Conservation (phyloP, 2,329 filamentous ascomycete genomes). For the Scopulariopsis brevicaulis region DNA sequence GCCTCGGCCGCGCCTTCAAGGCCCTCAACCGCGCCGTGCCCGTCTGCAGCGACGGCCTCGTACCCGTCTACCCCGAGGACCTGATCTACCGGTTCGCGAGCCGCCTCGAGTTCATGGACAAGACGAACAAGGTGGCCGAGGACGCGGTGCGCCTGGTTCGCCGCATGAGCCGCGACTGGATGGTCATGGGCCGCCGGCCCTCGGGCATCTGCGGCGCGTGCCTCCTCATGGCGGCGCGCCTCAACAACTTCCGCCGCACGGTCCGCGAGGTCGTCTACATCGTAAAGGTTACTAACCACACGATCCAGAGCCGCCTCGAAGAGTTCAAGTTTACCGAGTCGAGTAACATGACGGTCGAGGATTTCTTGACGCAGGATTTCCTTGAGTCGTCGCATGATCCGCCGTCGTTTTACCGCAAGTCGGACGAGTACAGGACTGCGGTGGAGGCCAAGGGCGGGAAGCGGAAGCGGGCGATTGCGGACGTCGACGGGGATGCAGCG, state of each 20-base stretch:
- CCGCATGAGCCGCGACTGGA: slow-evolving; percentile 96
- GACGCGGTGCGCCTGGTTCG: slow-evolving; percentile 81
- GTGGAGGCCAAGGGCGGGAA: slow-evolving; percentile 35
- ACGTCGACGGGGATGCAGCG: slow-evolving; percentile 10
- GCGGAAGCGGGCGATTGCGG: slow-evolving; percentile 28
- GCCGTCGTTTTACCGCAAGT: slow-evolving; percentile 65
- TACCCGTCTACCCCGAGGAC: slow-evolving; percentile 74
- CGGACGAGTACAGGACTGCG: slow-evolving; percentile 45
- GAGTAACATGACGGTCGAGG: slow-evolving; percentile 74
- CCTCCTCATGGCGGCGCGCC: slow-evolving; percentile 85
- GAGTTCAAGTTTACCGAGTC: slow-evolving; percentile 86
- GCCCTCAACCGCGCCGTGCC: slow-evolving; percentile 62
- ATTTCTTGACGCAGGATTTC: slow-evolving; percentile 65
- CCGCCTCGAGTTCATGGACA: slow-evolving; percentile 79
- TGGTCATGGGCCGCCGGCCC: slow-evolving; percentile 85
- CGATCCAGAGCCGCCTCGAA: slow-evolving; percentile 79
- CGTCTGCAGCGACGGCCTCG: slow-evolving; percentile 52
- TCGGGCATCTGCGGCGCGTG: slow-evolving; percentile 92
- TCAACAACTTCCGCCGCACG: slow-evolving; percentile 95
- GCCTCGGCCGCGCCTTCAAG: slow-evolving; percentile 83
- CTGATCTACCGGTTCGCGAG: slow-evolving; percentile 84
- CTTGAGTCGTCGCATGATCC: slow-evolving; percentile 69
- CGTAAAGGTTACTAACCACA: slow-evolving; percentile 90
- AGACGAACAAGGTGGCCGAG: slow-evolving; percentile 73
- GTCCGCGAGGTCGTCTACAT: slow-evolving; percentile 95